These are phyloP conservation scores for Knoxia roxburghii DNA, from an alignment of 257 asterid genomes.

Conservation along the genomic window DNA sequence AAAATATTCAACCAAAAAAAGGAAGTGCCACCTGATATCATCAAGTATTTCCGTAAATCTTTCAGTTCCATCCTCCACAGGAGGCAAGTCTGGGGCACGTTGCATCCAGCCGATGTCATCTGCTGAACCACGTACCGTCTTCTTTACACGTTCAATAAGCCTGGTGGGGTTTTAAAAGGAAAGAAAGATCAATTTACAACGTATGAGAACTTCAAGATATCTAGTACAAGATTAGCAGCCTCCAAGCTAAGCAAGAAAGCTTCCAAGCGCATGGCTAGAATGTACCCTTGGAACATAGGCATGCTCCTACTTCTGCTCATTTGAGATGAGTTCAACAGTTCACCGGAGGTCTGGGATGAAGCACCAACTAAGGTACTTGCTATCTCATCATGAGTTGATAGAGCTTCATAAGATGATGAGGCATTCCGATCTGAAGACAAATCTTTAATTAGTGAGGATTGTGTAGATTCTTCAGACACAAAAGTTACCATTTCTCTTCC, in stretches of 20 bases:
- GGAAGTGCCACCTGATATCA: conserved; percentile 50
- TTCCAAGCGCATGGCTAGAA: conserved; percentile 2
- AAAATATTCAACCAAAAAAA: neutral
- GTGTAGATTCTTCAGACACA: conserved; percentile 49
- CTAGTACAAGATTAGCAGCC: neutral
- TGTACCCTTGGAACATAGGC: conserved; percentile 80
- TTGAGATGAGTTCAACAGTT: conserved; percentile 31
- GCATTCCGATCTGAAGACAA: conserved; percentile 36
- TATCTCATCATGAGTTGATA: conserved; percentile 46
- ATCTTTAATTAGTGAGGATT: conserved; percentile 19
- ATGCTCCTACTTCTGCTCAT: conserved; percentile 53
- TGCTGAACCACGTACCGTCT: conserved; percentile 95
- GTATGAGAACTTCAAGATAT: neutral
- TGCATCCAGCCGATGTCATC: conserved; percentile 97
- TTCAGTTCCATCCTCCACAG: conserved; percentile 82
- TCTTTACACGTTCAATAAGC: conserved; percentile 54
- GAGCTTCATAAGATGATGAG: conserved; percentile 29
- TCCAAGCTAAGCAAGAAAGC: conserved; percentile 1
- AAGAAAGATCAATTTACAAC: neutral
- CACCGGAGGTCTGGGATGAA: conserved; percentile 35
- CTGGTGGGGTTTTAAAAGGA: conserved; percentile 16
- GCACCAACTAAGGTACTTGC: conserved; percentile 33
- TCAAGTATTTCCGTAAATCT: conserved; percentile 72
- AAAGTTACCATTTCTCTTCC: conserved; percentile 67
- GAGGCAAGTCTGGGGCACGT: conserved; percentile 69